Evolutionary conservation across 106 monocot species (phyloP), one percentile per base, ranked within the genome.

Genomic region (Iris macrosiphon): DNA sequence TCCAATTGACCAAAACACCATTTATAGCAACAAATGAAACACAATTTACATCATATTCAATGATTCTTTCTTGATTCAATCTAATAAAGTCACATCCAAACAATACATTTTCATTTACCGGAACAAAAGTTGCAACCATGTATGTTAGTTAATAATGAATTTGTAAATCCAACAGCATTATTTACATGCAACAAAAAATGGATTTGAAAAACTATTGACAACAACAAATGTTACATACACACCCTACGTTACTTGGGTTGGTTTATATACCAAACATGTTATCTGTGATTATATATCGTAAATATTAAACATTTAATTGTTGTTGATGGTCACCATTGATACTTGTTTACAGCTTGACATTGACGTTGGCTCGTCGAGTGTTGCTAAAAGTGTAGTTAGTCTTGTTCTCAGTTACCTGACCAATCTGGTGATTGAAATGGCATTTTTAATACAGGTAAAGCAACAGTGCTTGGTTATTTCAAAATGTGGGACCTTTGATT

Each of bases 401-500:
- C 71, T 71, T 47, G 62, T 71, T 15, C 71, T 71, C 21, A 49
- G 71, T 34, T 71, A 71, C 44, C 34, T 71, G 45, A 71, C 37
- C 63, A 71, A 71, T 35, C 56, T 71, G 45, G 71, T 71, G 43
- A 71, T 71, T 32, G 71, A 71, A 48, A 52, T 71, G 46, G 71
- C 71, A 44, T 71, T 71, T 63, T 38, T 71, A n/a, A 71, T 71
- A 71, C 71, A 71, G 62, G 71, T 71, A 55, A 59, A 3, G 28
- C 22, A 13, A n/a, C n/a, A 39, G 21, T 8, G 24, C 7, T 25
- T 37, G 7, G n/a, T n/a, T n/a, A n/a, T n/a, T n/a, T n/a, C n/a
- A n/a, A n/a, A n/a, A n/a, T n/a, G n/a, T n/a, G n/a, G n/a, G n/a
- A n/a, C 16, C 24, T 7, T 34, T 58, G 37, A 23, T 20, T 13